Conservation (phyloP, 2,329 filamentous ascomycete species). For the Aspergillus fijiensis region DNA sequence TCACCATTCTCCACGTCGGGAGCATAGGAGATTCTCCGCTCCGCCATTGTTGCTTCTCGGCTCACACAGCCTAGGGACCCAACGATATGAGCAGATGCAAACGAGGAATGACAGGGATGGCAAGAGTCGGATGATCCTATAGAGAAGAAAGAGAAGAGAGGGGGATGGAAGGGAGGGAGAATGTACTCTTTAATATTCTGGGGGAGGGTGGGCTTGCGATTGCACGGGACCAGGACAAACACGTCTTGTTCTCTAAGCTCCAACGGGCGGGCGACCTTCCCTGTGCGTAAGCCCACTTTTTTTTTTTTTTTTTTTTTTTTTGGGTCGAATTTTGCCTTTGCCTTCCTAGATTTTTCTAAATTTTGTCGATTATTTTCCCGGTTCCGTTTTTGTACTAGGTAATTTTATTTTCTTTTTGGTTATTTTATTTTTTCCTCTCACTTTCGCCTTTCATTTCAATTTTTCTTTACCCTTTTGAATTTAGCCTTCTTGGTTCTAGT, state of each 20-base stretch:
- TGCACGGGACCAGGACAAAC: slow-evolving; percentile 29
- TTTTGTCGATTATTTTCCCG: not conserved
- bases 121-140: slow-evolving; percentile 43
- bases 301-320: slow-evolving; percentile 20
- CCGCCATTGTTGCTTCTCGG: slow-evolving; percentile 44
- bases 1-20: slow-evolving; percentile 45
- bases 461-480: not conserved
- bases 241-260: slow-evolving; percentile 26
- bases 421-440: not conserved
- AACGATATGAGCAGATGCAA: slow-evolving; percentile 39
- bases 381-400: not conserved
- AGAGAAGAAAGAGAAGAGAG: slow-evolving; percentile 22
- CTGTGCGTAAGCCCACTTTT: slow-evolving; percentile 28
- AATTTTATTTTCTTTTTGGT: slow-evolving; percentile 5
- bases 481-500: slow-evolving; percentile 9
- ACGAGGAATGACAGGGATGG: slow-evolving; percentile 36
- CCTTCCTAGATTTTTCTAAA: slow-evolving; percentile 3
- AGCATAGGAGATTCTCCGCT: slow-evolving; percentile 48
- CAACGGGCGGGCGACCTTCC: slow-evolving; percentile 32
- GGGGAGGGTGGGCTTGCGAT: slow-evolving; percentile 28
- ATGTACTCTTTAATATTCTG: slow-evolving; percentile 38
- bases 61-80: slow-evolving; percentile 40
- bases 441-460: not conserved
- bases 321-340: not conserved
- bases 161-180: slow-evolving; percentile 26